Percentiles rank a stretch among this genome's conserved stretches.
Conservation (phyloP, 2,329 filamentous ascomycete species). For the Trichophyton simii region DNA sequence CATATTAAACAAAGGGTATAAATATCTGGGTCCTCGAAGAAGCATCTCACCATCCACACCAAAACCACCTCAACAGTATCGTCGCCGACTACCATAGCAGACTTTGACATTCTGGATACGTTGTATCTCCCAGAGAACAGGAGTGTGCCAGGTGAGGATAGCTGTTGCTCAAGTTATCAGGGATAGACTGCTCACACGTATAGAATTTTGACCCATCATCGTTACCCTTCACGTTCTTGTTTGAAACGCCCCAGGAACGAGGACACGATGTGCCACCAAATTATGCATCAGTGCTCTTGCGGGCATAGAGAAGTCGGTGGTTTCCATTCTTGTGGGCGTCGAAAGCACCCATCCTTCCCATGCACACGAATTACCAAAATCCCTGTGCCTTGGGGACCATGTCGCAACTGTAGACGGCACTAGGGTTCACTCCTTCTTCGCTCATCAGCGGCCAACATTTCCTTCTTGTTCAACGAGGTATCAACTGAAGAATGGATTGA, state of each 20-base stretch:
- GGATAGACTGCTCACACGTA: neutral
- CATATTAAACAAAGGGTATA: too few relatives aligned
- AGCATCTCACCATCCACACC: neutral
- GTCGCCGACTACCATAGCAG: neutral
- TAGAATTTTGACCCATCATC: neutral
- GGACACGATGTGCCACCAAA: conserved; percentile 10
- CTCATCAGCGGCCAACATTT: neutral
- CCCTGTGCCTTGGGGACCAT: conserved; percentile 7
- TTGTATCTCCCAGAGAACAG: neutral
- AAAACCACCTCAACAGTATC: too few relatives aligned
- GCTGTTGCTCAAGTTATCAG: neutral
- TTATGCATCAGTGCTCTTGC: conserved; percentile 9
- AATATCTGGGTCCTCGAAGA: too few relatives aligned
- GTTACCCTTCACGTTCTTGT: neutral
- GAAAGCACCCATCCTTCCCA: neutral
- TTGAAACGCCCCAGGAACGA: neutral
- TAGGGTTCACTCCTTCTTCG: neutral
- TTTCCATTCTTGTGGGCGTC: conserved; percentile 8
- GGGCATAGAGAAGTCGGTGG: conserved; percentile 9
- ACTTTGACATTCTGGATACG: neutral
- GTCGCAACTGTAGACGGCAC: conserved; percentile 5
- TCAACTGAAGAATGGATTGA: neutral
- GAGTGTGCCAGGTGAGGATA: neutral
- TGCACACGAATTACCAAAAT: conserved; percentile 7
- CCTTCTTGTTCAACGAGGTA: neutral